Evolutionary conservation across 2,329 filamentous ascomycete species (phyloP), one percentile per base, ranked within the genome.

Genomic region (Diaporthe sp.): DNA sequence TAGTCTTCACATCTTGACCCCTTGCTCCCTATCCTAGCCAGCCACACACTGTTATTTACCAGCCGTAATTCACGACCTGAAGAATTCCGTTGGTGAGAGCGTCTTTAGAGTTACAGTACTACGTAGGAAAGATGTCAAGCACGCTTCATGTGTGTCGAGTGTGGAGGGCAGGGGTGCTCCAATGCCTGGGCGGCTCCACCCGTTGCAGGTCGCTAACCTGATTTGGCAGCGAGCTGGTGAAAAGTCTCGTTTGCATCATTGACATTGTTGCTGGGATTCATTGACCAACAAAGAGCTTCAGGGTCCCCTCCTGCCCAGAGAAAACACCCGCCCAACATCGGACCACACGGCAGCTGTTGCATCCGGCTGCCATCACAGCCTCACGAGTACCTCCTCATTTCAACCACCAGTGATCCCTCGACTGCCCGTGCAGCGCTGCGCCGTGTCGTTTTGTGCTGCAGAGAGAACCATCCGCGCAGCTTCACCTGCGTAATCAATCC

Each of bases 221-320:
- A 64, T 54, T n/a, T 64, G 69, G 69, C 57, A 72, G 28, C 13
- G 33, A 72, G 69, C 69, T 72, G 69, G 64, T 15, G 45, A 67
- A 52, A 67, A 67, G 64, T 67, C 64, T 67, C 64, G 64, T 67
- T 52, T 67, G 64, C 64, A 67, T 67, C 64, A 67, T 67, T 67
- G 64, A 67, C 47, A 52, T 67, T 67, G 42, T 25, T 5, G 22
- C 42, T 50, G 30, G 42, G 25, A 25, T 52, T 25, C 12, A 35
- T 52, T 50, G 30, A 52, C 61, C 30, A 67, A 67, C 61, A 67
- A 67, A 67, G 45, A 67, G 61, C 61, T 67, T 67, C 61, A 52
- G 61, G 61, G 42, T 67, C 61, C 30, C 45, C 61, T 50, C 61
- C 42, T 22, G 19, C 60, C 22, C 42, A 50, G 22, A 25, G 42